These are phyloP conservation scores for Hemileccinum rubropunctum DNA, from an alignment of 768 basidiomycete species.

Conservation along the genomic window DNA sequence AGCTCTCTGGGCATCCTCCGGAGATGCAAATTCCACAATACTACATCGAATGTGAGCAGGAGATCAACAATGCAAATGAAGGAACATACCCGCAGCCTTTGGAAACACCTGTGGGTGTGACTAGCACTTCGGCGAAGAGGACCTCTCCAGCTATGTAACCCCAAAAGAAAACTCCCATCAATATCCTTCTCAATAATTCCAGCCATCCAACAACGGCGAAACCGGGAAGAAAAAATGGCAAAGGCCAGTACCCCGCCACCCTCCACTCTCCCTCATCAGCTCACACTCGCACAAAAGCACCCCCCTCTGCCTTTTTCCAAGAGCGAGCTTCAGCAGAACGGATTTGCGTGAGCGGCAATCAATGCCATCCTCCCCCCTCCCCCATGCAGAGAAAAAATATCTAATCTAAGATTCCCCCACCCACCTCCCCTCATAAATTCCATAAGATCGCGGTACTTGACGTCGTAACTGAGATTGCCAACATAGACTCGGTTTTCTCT, in stretches of 20 bases:
- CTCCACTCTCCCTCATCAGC: conserved; percentile 36
- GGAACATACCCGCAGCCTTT: conserved; percentile 96
- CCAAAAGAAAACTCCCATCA: conserved; percentile 91
- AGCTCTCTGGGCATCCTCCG: conserved; percentile 85
- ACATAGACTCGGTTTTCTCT: conserved; percentile 98
- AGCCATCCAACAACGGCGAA: conserved; percentile 46
- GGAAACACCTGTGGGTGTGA: conserved; percentile 93
- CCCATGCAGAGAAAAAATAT: conserved; percentile 48
- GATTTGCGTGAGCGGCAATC: conserved; percentile 31
- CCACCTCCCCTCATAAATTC: conserved; percentile 99
- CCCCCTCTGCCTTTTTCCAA: conserved; percentile 32
- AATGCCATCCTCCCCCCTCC: conserved; percentile 25
- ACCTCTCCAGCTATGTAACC: conserved; percentile 98
- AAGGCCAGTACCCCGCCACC: conserved; percentile 37
- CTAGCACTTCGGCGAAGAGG: conserved; percentile 98
- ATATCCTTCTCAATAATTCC: conserved; percentile 76
- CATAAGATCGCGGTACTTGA: conserved; percentile 98
- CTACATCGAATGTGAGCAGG: conserved; percentile 40
- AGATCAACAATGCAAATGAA: not conserved
- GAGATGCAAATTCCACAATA: conserved; percentile 92
- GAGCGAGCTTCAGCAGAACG: conserved; percentile 37
- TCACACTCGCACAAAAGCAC: conserved; percentile 32
- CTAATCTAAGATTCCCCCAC: conserved; percentile 74
- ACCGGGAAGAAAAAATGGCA: conserved; percentile 38
- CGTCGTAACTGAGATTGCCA: conserved; percentile 98